Base-by-base conservation (phyloP, 768 basidiomycete genomes). In the Astraeus odoratus region DNA sequence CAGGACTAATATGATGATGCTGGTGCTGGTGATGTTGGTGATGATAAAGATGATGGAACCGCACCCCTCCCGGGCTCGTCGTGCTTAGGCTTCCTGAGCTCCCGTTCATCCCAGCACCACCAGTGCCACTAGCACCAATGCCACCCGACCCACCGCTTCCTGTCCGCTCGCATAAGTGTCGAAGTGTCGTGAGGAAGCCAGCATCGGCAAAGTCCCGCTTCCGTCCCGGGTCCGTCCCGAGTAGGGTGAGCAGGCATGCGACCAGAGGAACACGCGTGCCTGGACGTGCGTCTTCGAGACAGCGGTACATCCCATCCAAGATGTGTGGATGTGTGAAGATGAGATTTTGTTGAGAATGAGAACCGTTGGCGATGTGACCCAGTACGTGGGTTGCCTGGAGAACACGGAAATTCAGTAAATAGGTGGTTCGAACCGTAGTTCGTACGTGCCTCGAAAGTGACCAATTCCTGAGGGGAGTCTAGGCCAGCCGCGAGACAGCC, bases 321-420 rank as follows among this genome's bases (percentile, higher is more conserved):
- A 88, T 66, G 5, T 66, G 64, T 0, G 74, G 65, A 46, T 79
- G 70, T 0, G 65, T 54, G n/a, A 81, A 65, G 26, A 89, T 74
- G 19, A 67, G 60, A 31, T 67, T 66, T 45, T 81, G 81, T 35
- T 76, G 71, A 13, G 65, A 58, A 1, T 70, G 58, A 2, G 67
- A 59, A 29, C 80, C 80, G 57, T 87, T 86, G 27, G 78, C 72
- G 12, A 90, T 67, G 58, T 89, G 88, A 0, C 81, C 81, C 0
- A 88, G 72, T 2, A 78, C 64, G 55, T 68, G 77, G 0, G 81
- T 73, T 0, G 83, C 80, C 74, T 78, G 45, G 18, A n/a, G 2
- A 12, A 5, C n/a, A 4, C 13, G 9, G 3, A 31, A 39, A 42
- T 10, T 49, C 39, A 16, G 24, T 34, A 30, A 12, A 33, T 5